Evolutionary conservation across 306 rosid species (phyloP).

Genomic region (Lathyrus oleraceus): DNA sequence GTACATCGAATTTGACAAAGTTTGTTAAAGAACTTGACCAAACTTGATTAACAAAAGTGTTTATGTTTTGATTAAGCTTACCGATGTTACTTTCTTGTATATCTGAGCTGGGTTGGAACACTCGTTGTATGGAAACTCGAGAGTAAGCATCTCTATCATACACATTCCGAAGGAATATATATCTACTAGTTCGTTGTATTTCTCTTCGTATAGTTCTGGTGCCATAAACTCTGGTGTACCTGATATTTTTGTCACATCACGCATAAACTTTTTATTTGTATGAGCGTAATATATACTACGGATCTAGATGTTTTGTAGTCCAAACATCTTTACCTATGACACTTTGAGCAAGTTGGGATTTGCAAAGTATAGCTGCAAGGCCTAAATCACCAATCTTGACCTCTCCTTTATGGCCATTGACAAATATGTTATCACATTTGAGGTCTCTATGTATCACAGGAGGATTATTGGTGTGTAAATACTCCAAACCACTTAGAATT

Average conservation of each 20-base stretch:
- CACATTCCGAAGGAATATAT: slow-evolving; percentile 94
- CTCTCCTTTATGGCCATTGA: slow-evolving; percentile 86
- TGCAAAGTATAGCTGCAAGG: slow-evolving; percentile 74
- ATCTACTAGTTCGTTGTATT: slow-evolving; percentile 78
- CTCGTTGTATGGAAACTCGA: slow-evolving; percentile 80
- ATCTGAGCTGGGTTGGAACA: slow-evolving; percentile 95
- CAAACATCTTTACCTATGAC: slow-evolving; percentile 58
- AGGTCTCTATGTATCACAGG: slow-evolving; percentile 90
- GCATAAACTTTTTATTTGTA: not conserved
- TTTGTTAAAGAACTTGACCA: not conserved
- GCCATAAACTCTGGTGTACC: slow-evolving; percentile 99
- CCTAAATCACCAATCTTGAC: slow-evolving; percentile 93
- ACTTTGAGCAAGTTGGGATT: slow-evolving; percentile 78
- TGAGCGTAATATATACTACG: not conserved
- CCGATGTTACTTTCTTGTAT: slow-evolving; percentile 91
- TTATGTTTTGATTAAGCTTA: slow-evolving; percentile 29
- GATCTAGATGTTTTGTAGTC: not conserved
- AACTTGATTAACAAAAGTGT: not conserved
- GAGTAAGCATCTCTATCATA: slow-evolving; percentile 82
- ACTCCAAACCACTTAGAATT: slow-evolving; percentile 67
- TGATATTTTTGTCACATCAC: slow-evolving; percentile 26
- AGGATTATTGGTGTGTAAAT: slow-evolving; percentile 69
- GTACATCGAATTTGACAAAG: slow-evolving; percentile 6
- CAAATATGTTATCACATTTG: slow-evolving; percentile 84
- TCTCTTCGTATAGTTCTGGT: slow-evolving; percentile 92